phyloP scores from a whole-genome alignment of 2,329 filamentous ascomycete species.

The Xylariales sp. region DNA sequence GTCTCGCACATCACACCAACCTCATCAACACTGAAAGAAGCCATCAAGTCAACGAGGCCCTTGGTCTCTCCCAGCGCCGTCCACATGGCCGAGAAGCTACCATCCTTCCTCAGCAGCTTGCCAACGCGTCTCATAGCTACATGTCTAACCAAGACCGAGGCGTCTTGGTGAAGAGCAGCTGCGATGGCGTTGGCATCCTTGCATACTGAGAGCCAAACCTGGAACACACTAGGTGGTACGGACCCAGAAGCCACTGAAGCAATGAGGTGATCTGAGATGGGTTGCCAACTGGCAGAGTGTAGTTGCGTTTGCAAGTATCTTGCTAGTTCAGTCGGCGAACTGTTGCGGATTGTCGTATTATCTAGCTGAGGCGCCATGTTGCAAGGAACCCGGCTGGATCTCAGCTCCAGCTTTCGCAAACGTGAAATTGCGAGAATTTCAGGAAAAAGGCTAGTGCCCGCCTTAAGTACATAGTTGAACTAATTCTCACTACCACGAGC shows the following conservation, averaged over 20 bases:
- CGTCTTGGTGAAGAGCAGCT: conserved; percentile 9
- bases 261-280: conserved; percentile 8
- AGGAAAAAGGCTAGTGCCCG: no score
- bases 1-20: conserved; percentile 4
- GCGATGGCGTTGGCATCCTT: conserved; percentile 11
- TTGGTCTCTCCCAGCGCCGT: neutral
- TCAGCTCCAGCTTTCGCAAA: no score
- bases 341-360: conserved; percentile 1
- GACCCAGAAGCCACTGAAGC: conserved; percentile 9
- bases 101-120: conserved; percentile 7
- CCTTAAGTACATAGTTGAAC: no score
- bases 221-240: conserved; percentile 11
- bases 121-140: conserved; percentile 14
- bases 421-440: no score
- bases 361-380: conserved; percentile 2
- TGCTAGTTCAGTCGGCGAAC: conserved; percentile 1
- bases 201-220: conserved; percentile 15
- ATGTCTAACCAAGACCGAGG: conserved; percentile 11
- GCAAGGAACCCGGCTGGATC: neutral
- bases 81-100: conserved; percentile 7
- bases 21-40: conserved; percentile 7
- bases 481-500: no score
- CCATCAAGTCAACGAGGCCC: conserved; percentile 6
- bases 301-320: conserved; percentile 1
- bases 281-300: neutral